Percentiles rank a stretch among this genome's conserved stretches.
These are phyloP conservation scores for Saturnispora galanensis DNA, from an alignment of 805 yeast species.

Conservation along the genomic window DNA sequence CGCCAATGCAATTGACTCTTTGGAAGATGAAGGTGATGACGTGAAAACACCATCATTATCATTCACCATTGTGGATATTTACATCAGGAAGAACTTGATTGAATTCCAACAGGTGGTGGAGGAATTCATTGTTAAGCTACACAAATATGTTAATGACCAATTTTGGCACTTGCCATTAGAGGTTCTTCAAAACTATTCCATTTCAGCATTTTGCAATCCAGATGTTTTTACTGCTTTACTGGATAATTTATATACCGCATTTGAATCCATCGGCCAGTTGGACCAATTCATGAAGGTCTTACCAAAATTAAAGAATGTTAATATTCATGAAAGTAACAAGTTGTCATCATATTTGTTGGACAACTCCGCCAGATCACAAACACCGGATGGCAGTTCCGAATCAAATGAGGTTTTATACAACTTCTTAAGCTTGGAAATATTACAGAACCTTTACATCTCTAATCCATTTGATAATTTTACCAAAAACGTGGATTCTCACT, in stretches of 20 bases:
- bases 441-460: constrained; percentile 25
- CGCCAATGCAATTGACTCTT: constrained; percentile 20
- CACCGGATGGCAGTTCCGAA: constrained; percentile 1
- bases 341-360: constrained; percentile 13
- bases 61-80: constrained; percentile 22
- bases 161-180: constrained; percentile 26
- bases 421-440: constrained; percentile 28
- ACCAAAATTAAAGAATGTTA: constrained; percentile 8
- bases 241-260: constrained; percentile 5
- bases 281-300: constrained; percentile 5
- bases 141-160: constrained; percentile 24
- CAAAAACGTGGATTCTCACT: constrained; percentile 17
- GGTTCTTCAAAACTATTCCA: constrained; percentile 24
- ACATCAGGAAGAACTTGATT: constrained; percentile 18
- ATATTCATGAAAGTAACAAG: constrained; percentile 9
- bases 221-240: background rate
- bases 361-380: constrained; percentile 16
- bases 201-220: constrained; percentile 8
- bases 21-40: constrained; percentile 14
- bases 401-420: constrained; percentile 18
- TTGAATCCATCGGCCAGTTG: constrained; percentile 2
- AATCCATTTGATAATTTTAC: constrained; percentile 16
- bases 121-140: constrained; percentile 27
- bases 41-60: constrained; percentile 19
- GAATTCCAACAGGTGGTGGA: constrained; percentile 22